A percentile compares a stretch with the other conserved stretches of the same genome.
Evolutionary conservation across 2,329 filamentous ascomycete species (phyloP).

Genomic region (Colletotrichum theobromicola): DNA sequence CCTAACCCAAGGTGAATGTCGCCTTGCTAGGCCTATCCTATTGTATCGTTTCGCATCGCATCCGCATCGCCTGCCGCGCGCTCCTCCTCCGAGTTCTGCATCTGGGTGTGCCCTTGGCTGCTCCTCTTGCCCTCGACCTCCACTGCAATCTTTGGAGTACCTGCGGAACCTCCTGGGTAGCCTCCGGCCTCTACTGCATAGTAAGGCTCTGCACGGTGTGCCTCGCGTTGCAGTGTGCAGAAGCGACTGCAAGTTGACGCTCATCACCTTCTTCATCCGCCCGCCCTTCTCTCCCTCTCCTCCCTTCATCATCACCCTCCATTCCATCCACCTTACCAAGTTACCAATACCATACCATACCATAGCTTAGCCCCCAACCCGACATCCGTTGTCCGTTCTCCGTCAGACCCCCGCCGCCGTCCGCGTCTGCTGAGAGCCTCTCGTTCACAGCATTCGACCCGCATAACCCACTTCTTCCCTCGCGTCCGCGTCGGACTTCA

Average conservation of each 20-base stretch:
- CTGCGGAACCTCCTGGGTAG: neutral
- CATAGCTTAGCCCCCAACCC: neutral
- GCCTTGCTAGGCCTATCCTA: neutral
- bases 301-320: neutral
- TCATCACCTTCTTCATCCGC: neutral
- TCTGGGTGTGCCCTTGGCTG: neutral
- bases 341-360: neutral
- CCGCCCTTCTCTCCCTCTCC: neutral
- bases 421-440: neutral
- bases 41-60: neutral
- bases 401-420: neutral
- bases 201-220: neutral
- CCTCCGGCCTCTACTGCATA: neutral
- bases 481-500: conserved; percentile 10
- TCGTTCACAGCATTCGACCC: neutral
- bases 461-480: conserved; percentile 16
- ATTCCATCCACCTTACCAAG: neutral
- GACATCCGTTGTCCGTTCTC: neutral
- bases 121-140: neutral
- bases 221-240: neutral
- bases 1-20: too few relatives aligned
- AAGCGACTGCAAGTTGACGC: neutral
- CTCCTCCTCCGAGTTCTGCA: neutral
- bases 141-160: too few relatives aligned
- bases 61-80: neutral